Percentiles rank a stretch among this genome's conserved stretches.
Conservation (phyloP, 768 basidiomycete species). For the Boletus reticulatus region DNA sequence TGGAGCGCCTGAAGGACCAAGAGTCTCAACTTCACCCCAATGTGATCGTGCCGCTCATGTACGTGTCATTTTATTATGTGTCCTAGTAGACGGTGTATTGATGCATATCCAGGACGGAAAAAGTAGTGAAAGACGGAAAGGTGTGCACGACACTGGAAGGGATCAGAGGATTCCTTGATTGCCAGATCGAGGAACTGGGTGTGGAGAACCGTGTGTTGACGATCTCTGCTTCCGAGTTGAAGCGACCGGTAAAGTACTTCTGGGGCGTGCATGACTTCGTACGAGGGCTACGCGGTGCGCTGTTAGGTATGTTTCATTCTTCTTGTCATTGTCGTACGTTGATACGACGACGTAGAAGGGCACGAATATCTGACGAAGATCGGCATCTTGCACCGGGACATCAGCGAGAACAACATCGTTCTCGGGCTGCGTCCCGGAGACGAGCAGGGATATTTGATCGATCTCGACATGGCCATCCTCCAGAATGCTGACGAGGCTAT, state of each 20-base stretch:
- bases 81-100: not conserved
- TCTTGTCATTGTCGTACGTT: not conserved
- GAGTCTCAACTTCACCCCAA: not conserved
- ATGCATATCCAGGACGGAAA: not conserved
- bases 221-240: not conserved
- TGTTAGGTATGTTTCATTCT: not conserved
- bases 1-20: not conserved
- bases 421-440: not conserved
- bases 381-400: not conserved
- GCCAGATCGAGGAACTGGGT: not conserved
- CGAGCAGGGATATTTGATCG: not conserved
- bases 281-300: not conserved
- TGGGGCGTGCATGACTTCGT: not conserved
- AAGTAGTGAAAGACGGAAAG: not conserved
- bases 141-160: not conserved
- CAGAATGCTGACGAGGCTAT: not conserved
- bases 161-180: not conserved
- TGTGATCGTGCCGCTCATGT: not conserved
- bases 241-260: not conserved
- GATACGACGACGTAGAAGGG: not conserved
- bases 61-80: not conserved
- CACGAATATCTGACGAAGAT: not conserved
- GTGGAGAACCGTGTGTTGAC: not conserved
- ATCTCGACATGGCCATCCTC: not conserved
- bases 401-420: not conserved